Evolutionary conservation across 2,329 filamentous ascomycete species (phyloP).

Genomic region (Ascochyta fabae): DNA sequence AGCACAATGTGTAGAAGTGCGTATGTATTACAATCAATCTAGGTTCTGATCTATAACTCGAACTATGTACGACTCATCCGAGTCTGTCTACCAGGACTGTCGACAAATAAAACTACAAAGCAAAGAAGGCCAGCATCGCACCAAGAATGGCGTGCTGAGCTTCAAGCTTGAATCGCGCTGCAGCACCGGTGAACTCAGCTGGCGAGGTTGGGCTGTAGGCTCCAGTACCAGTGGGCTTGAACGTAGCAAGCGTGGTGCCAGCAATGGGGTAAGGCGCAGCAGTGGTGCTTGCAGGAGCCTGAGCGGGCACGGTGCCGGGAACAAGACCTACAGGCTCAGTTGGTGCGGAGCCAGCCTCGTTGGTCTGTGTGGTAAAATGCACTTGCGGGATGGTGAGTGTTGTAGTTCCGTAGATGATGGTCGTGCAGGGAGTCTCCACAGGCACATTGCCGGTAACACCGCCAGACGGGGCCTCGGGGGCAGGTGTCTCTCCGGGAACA

Average conservation of each 20-base stretch:
- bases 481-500: conserved; percentile 17
- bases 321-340: conserved; percentile 46
- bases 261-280: conserved; percentile 35
- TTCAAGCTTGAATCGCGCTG: conserved; percentile 32
- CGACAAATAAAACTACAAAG: conserved; percentile 32
- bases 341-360: conserved; percentile 35
- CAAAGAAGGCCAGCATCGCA: conserved; percentile 42
- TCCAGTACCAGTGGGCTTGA: conserved; percentile 35
- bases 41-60: not conserved
- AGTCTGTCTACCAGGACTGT: not conserved
- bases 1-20: not conserved
- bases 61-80: not conserved
- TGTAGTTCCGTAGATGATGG: conserved; percentile 52
- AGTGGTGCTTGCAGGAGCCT: conserved; percentile 37
- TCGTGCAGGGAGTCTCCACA: conserved; percentile 40
- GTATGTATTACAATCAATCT: conserved; percentile 4
- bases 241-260: conserved; percentile 29
- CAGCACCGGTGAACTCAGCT: conserved; percentile 47
- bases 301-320: conserved; percentile 40
- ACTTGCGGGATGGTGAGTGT: conserved; percentile 56
- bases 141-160: conserved; percentile 35
- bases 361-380: conserved; percentile 50
- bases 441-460: too few relatives aligned
- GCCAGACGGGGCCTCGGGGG: not conserved
- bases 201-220: conserved; percentile 25